Evolutionary conservation across 2,329 filamentous ascomycete genomes (phyloP), one percentile per base, ranked within the genome.

Genomic region (Neurospora crassa): DNA sequence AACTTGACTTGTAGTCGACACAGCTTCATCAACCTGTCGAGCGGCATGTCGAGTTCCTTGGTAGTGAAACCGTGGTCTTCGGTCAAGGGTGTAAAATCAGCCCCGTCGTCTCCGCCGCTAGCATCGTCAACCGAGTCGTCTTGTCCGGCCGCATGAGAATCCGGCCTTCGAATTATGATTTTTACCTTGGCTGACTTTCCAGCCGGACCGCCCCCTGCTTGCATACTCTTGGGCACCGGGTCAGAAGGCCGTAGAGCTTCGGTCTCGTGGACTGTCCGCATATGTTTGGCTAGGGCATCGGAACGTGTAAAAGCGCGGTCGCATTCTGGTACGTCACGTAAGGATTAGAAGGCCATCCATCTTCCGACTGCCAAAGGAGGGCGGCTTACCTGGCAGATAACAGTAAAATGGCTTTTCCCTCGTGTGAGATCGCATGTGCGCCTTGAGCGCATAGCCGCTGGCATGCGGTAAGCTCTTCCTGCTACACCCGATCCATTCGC

Each of bases 361-460:
- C 37, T 45, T 47, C 40, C 18, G 42, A 34, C 24, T 34, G 11
- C 5, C 41, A 42, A 20, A 29, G 2, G 69, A 11, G 5, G 20
- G 45, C 41, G 41, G 76, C 86, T 74, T 86, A 97, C 94, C 95
- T 71, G 96, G 96, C 53, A 99, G 82, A 40, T 94, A 92, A 81
- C 96, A 99, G 83, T 97, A 97, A 79, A 98, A 98, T 0, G 96
- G 96, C 83, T 99, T 99, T 85, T 99, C 96, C 78, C 96, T 89
- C 1, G 96, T 99, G 80, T 99, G 96, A 79, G 94, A 97, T 76
- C 96, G 87, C 94, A 99, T 97, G 79, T 99, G 96, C 11, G 96
- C 96, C 80, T 97, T 94, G 74, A 99, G 84, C 5, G 96, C 96
- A 82, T 99, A 99, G 2, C 93, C 96, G 78, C 94, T 97, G 1